Base-by-base conservation (phyloP, 495 filamentous ascomycete genomes). In the Astrothelium macrocarpum region DNA sequence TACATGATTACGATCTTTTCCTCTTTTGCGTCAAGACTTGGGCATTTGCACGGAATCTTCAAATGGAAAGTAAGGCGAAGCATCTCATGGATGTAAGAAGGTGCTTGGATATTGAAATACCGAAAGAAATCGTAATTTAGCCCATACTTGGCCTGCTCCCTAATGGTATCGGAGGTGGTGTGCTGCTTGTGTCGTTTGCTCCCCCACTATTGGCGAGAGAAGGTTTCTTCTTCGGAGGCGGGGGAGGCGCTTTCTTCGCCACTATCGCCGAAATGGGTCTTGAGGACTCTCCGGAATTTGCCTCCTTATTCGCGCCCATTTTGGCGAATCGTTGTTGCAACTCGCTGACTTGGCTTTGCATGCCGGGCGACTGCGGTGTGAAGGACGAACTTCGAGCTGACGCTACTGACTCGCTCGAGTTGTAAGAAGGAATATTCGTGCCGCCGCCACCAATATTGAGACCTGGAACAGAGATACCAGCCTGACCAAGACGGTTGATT, bases 391-490 rank as follows among this genome's bases (percentile, higher is more conserved):
- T 58, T 26, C 67, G 42, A 18, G 59, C 67, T 32, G 62, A 65
- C 59, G 59, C 68, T 53, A 66, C 65, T 43, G 69, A 71, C 61
- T 62, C 61, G 42, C 70, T 66, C 59, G 72, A 64, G 28, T 70
- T 58, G 62, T 66, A 60, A 25, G 66, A 12, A 9, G 49, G 49
- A 11, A 56, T 29, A 56, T 26, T 29, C 7, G 49, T 56, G 25
- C 49, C 49, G 11, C 49, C 23, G n/a, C 49, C 70, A 14, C 85
- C 85, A 65, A 96, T 95, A 18, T 88, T 88, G 46, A 96, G 78
- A 0, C 82, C 89, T 1, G 93, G 90, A 1, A 97, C 90, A 0
- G 86, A 89, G 49, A 96, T 80, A 2, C 93, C 93, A 5, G 91
- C 87, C 61, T 84, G 81, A 20, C 86, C 82, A 7, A 97, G 79